Conservation (phyloP, 2,329 filamentous ascomycete genomes). For the Bipolaris bicolor region DNA sequence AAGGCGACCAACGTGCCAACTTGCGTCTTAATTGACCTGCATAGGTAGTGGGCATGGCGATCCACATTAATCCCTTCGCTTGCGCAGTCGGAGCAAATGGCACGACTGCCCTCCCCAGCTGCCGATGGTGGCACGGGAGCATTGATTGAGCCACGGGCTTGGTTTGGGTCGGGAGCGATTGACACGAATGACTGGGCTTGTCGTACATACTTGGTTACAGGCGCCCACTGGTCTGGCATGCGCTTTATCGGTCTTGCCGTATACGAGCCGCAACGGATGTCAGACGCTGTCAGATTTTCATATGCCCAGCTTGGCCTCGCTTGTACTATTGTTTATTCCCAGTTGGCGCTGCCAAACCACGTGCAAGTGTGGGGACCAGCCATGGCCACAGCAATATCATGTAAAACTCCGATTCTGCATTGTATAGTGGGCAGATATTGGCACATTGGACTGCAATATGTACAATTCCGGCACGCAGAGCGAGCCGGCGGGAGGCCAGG, state of each 20-base stretch:
- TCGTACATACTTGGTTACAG: not conserved
- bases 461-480: not conserved
- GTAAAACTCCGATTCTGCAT: not conserved
- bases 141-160: constrained; percentile 10
- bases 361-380: not conserved
- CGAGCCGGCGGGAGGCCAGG: not conserved
- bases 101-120: not conserved
- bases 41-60: constrained; percentile 1
- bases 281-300: not conserved
- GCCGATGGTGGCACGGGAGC: not conserved
- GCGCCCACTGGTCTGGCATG: not conserved
- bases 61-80: constrained; percentile 8
- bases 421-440: not conserved
- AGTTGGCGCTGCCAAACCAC: not conserved
- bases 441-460: not conserved
- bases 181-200: not conserved
- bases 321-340: not conserved
- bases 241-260: not conserved
- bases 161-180: not conserved
- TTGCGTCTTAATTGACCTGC: constrained; percentile 9
- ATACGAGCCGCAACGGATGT: not conserved
- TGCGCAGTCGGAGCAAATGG: constrained; percentile 10
- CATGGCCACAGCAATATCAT: not conserved
- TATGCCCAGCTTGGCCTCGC: not conserved
- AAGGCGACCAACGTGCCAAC: not conserved